Conservation (phyloP, 345 rosid species). For the Erodium maritimum region DNA sequence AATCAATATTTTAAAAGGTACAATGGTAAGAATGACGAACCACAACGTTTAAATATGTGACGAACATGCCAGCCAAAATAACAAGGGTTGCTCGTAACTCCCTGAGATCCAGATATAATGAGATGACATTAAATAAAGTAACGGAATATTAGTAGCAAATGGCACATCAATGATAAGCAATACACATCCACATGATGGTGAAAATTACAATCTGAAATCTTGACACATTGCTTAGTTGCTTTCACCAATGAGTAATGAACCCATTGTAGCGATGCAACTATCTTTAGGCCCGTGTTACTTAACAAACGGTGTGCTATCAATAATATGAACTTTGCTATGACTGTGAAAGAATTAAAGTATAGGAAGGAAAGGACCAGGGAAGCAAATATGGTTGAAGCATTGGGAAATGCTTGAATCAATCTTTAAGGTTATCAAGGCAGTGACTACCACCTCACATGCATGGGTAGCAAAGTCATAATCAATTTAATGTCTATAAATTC, state of each 20-base stretch:
- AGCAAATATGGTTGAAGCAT: neutral
- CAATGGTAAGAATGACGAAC: constrained; percentile 34
- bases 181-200: neutral
- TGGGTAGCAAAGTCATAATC: neutral
- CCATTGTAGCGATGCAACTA: neutral
- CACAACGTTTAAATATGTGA: constrained; percentile 74
- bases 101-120: constrained; percentile 26
- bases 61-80: constrained; percentile 82
- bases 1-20: neutral
- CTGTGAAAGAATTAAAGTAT: neutral
- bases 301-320: neutral
- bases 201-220: neutral
- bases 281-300: neutral
- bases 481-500: neutral
- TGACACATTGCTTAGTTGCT: neutral
- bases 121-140: constrained; percentile 3
- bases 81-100: constrained; percentile 51
- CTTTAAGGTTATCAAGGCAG: neutral
- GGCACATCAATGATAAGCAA: constrained; percentile 4
- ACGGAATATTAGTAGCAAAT: neutral
- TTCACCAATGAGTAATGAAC: neutral
- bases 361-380: no score
- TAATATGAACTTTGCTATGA: neutral
- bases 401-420: neutral
- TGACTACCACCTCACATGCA: neutral